These are phyloP conservation scores for Stephania japonica DNA, from an alignment of 164 flowering plant species.

Conservation along the genomic window DNA sequence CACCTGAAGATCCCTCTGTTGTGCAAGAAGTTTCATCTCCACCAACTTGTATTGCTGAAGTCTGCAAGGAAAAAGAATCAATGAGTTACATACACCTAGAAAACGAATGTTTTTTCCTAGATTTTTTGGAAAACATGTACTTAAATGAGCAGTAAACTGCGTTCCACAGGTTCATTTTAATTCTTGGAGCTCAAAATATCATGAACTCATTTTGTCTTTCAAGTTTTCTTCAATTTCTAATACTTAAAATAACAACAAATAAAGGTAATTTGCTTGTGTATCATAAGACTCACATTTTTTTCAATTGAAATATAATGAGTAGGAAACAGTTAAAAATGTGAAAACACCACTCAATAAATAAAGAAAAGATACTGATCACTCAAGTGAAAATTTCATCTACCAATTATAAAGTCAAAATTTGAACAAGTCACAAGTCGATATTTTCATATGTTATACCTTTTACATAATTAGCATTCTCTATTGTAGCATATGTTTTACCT, in stretches of 20 bases:
- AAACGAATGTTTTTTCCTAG: not conserved
- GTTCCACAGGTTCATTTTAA: not conserved
- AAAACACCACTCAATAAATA: not conserved
- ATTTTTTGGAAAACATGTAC: not conserved
- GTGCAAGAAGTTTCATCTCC: constrained; percentile 90
- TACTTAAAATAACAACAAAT: no score
- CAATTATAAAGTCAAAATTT: not conserved
- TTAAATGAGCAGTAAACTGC: not conserved
- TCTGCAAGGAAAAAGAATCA: constrained; percentile 27
- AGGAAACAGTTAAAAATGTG: not conserved
- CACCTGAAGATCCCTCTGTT: constrained; percentile 87
- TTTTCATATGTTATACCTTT: not conserved
- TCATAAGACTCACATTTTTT: not conserved
- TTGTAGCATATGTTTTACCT: no score
- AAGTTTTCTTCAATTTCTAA: not conserved
- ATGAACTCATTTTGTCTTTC: not conserved
- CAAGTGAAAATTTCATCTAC: not conserved
- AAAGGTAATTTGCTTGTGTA: not conserved
- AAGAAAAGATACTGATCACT: not conserved
- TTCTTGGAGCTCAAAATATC: not conserved
- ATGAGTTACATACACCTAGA: not conserved
- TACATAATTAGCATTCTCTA: not conserved
- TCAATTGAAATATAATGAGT: not conserved
- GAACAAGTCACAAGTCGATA: not conserved
- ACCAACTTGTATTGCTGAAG: constrained; percentile 82